Conservation (phyloP, 1,284 basidiomycete genomes). For the Ganoderma boninense region DNA sequence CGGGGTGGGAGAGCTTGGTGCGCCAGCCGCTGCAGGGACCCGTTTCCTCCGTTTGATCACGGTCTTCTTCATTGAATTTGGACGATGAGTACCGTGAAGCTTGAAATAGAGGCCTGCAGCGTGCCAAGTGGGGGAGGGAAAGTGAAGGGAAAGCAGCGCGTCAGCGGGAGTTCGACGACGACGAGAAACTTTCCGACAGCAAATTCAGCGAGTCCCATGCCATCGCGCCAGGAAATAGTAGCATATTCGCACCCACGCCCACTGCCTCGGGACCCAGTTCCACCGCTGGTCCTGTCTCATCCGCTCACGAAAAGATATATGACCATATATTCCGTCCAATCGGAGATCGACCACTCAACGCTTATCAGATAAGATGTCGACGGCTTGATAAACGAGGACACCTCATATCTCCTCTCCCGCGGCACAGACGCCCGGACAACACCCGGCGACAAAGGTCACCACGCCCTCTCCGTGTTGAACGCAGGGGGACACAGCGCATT, state of each 20-base stretch:
- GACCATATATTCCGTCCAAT: constrained; percentile 25
- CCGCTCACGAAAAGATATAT: constrained; percentile 26
- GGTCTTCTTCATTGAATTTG: constrained; percentile 98
- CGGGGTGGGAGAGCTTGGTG: constrained; percentile 40
- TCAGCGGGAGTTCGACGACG: constrained; percentile 22
- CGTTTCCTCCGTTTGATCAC: constrained; percentile 98
- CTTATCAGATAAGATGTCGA: constrained; percentile 36
- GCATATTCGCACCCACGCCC: constrained; percentile 10
- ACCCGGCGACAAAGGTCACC: constrained; percentile 15
- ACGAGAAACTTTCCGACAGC: constrained; percentile 7
- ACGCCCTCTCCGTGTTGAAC: constrained; percentile 12
- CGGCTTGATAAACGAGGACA: constrained; percentile 22
- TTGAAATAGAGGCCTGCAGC: constrained; percentile 93
- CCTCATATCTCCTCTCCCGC: constrained; percentile 16
- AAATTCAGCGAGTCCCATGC: constrained; percentile 14
- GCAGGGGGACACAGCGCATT: not conserved
- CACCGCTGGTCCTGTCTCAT: constrained; percentile 20
- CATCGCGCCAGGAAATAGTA: constrained; percentile 9
- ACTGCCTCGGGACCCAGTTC: constrained; percentile 16
- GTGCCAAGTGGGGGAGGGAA: constrained; percentile 21
- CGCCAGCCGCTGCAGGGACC: constrained; percentile 79
- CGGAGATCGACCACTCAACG: constrained; percentile 22
- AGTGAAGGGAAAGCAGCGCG: constrained; percentile 28
- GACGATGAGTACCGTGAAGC: constrained; percentile 95
- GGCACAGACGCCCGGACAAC: constrained; percentile 10